Conservation (phyloP, 495 filamentous ascomycete genomes). For the Penicillium flavigenum region DNA sequence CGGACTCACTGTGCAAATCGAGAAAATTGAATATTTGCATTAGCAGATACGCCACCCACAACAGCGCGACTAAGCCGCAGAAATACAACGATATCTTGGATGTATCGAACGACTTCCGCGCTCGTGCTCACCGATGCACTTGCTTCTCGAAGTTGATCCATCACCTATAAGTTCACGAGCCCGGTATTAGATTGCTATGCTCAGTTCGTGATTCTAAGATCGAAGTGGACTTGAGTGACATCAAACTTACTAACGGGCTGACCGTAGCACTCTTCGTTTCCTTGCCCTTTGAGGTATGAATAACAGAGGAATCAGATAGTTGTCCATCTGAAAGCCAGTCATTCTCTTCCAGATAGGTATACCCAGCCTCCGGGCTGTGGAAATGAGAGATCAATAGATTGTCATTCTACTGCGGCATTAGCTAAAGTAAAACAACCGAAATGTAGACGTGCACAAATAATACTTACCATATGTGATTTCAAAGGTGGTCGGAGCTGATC, state of each 20-base stretch:
- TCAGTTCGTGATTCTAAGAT: neutral
- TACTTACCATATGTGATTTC: conserved; percentile 49
- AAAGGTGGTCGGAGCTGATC: conserved; percentile 34
- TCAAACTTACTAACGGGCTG: conserved; percentile 23
- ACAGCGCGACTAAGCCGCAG: conserved; percentile 83
- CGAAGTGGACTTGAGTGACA: neutral
- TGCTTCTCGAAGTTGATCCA: conserved; percentile 40
- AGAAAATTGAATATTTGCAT: conserved; percentile 74
- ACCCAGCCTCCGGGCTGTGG: conserved; percentile 71
- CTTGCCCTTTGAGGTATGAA: conserved; percentile 33
- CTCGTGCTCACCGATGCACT: conserved; percentile 46
- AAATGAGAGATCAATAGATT: conserved; percentile 86
- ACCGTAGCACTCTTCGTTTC: conserved; percentile 22
- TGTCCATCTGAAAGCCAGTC: conserved; percentile 48
- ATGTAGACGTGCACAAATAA: neutral
- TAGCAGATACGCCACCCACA: conserved; percentile 69
- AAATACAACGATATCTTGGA: conserved; percentile 81
- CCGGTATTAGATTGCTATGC: conserved; percentile 1
- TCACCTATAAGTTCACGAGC: conserved; percentile 31
- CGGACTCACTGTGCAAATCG: conserved; percentile 57
- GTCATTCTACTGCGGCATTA: conserved; percentile 59
- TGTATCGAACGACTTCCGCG: conserved; percentile 73
- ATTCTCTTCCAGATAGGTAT: conserved; percentile 66
- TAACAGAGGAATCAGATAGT: conserved; percentile 46
- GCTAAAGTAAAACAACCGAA: neutral